Percentiles rank a stretch among this genome's conserved stretches.
Evolutionary conservation across 768 basidiomycete species (phyloP).

Genomic region (Mycena olivaceomarginata): DNA sequence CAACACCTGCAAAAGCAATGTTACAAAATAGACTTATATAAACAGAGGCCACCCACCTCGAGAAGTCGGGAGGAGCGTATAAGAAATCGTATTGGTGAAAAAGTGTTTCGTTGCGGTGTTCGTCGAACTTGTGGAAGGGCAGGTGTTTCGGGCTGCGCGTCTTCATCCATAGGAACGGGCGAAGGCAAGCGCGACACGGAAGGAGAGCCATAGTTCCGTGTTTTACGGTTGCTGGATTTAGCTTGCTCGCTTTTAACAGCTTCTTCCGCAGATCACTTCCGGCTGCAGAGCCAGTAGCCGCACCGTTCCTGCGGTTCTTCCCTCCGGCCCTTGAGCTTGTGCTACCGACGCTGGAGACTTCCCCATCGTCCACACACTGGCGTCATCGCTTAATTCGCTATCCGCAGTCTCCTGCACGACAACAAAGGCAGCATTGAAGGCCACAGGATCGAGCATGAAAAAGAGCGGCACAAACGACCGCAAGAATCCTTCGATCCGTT

Average conservation of each 20-base stretch:
- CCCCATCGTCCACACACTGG: slow-evolving; percentile 59
- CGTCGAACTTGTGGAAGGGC: slow-evolving; percentile 44
- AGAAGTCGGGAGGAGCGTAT: slow-evolving; percentile 89
- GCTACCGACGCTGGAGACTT: slow-evolving; percentile 63
- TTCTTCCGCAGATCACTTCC: slow-evolving; percentile 85
- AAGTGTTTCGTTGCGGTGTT: slow-evolving; percentile 70
- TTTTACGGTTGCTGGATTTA: slow-evolving; percentile 79
- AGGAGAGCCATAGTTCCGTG: slow-evolving; percentile 70
- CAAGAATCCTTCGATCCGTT: slow-evolving; percentile 88
- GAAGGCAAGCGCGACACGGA: slow-evolving; percentile 79
- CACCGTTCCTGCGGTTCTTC: slow-evolving; percentile 51
- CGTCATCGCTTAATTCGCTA: slow-evolving; percentile 76
- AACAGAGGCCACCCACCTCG: slow-evolving; percentile 74
- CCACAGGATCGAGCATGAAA: slow-evolving; percentile 82
- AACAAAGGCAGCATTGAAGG: slow-evolving; percentile 83
- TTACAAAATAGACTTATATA: neutral
- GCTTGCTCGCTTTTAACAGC: slow-evolving; percentile 87
- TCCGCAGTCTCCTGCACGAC: slow-evolving; percentile 73
- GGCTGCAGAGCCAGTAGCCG: slow-evolving; percentile 46
- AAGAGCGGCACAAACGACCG: slow-evolving; percentile 86
- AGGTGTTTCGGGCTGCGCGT: slow-evolving; percentile 42
- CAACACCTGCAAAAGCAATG: slow-evolving; percentile 72
- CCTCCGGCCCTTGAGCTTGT: slow-evolving; percentile 60
- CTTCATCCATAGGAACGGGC: slow-evolving; percentile 70
- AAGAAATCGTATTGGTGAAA: slow-evolving; percentile 95